Evolutionary conservation across 2,329 filamentous ascomycete species (phyloP).

Genomic region (Exophiala sp.): DNA sequence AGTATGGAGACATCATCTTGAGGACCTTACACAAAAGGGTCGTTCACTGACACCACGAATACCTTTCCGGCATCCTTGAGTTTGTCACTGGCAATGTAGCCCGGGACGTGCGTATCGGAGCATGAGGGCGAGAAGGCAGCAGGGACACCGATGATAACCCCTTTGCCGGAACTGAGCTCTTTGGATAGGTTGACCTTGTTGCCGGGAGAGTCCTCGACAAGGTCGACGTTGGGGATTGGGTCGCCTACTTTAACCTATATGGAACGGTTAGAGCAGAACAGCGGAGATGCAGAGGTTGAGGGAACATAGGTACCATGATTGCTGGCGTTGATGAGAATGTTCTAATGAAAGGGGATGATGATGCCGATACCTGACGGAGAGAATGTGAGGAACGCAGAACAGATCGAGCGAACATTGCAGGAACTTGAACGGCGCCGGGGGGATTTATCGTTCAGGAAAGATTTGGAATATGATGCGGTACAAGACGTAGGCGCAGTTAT

Average conservation of each 20-base stretch:
- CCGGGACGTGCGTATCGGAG: conserved; percentile 69
- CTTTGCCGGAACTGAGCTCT: conserved; percentile 65
- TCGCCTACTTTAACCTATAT: conserved; percentile 70
- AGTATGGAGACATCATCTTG: conserved; percentile 17
- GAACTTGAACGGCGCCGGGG: neutral
- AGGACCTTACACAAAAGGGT: conserved; percentile 75
- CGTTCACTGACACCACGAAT: conserved; percentile 88
- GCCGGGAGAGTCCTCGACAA: conserved; percentile 79
- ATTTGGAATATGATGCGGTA: conserved; percentile 14
- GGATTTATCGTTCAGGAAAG: neutral
- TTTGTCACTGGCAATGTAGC: conserved; percentile 67
- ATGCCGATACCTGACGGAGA: conserved; percentile 5
- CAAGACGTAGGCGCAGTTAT: neutral
- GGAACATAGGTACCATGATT: conserved; percentile 25
- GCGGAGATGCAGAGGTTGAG: neutral
- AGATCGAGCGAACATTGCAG: conserved; percentile 21
- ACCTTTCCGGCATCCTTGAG: conserved; percentile 75
- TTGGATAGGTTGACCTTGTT: conserved; percentile 84
- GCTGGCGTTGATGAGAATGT: conserved; percentile 25
- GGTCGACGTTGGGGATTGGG: conserved; percentile 66
- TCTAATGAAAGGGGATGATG: conserved; percentile 10
- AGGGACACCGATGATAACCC: conserved; percentile 78
- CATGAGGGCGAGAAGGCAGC: conserved; percentile 68
- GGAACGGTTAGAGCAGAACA: neutral
- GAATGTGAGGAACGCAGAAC: conserved; percentile 18